Evolutionary conservation across 2,329 filamentous ascomycete species (phyloP).

Genomic region (Pseudocercospora pini-densiflorae): DNA sequence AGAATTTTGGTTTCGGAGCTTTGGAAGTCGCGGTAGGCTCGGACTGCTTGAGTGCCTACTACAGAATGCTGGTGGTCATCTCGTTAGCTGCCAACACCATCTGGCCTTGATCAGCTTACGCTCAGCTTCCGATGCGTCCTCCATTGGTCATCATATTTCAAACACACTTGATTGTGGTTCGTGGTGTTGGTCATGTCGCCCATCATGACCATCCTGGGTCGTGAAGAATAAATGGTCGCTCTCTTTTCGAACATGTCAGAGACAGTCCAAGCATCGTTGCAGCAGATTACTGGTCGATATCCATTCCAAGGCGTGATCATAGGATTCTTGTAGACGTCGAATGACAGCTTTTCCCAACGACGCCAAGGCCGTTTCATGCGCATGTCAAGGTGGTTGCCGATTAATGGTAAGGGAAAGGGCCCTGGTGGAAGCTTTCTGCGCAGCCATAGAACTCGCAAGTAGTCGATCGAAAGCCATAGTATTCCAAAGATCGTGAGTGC

Average conservation of each 20-base stretch:
- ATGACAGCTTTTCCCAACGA: conserved; percentile 21
- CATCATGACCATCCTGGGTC: conserved; percentile 4
- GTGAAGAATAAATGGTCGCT: conserved; percentile 39
- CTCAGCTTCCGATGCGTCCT: conserved; percentile 26
- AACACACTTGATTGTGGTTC: conserved; percentile 21
- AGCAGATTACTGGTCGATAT: conserved; percentile 20
- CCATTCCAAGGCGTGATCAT: conserved; percentile 28
- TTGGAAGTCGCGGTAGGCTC: conserved; percentile 25
- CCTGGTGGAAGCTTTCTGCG: conserved; percentile 18
- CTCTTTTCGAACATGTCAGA: conserved; percentile 42
- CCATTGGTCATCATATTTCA: conserved; percentile 29
- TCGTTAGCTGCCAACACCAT: background rate
- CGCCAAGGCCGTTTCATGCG: conserved; percentile 24
- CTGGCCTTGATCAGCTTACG: background rate
- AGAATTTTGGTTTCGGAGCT: conserved; percentile 27
- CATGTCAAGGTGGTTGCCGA: conserved; percentile 27
- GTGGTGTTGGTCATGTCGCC: conserved; percentile 28
- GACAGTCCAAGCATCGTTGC: conserved; percentile 37
- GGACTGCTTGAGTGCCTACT: conserved; percentile 28
- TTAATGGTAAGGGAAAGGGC: conserved; percentile 25
- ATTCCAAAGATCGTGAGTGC: background rate
- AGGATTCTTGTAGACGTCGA: conserved; percentile 17
- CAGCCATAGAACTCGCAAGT: conserved; percentile 8
- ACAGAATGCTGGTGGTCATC: conserved; percentile 17
- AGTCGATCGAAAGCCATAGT: conserved; percentile 6